Evolutionary conservation across 208 protist genomes (phyloP), one percentile per base, ranked within the genome.

Genomic region (Strigomonas culicis): DNA sequence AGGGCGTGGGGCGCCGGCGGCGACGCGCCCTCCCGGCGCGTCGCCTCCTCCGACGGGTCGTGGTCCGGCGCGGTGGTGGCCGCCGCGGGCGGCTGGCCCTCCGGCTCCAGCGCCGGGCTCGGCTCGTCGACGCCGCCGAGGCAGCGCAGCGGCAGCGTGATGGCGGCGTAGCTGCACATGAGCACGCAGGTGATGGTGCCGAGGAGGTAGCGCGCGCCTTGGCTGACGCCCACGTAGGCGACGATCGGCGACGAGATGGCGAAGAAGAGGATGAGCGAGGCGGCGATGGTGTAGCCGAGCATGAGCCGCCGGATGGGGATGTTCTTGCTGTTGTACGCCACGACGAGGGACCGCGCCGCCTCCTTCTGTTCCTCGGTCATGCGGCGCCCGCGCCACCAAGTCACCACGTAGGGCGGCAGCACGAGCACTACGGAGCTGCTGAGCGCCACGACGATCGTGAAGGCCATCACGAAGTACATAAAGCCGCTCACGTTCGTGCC

Each of bases 381-480:
- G 39, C 70, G 62, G 21, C 80, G 76, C 11, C 74, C 58, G 15
- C 80, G 75, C 78, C 79, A 90, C 67, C 72, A 68, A 57, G 86
- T 90, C 36, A 87, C 28, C 28, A 82, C 75, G 68, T 90, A 86
- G 32, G 83, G 83, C 46, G 83, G 83, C n/a, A 85, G 71, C 21
- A 60, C 50, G 6, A 90, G 39, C 24, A 79, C 49, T 30, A 90
- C 49, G 32, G 63, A 55, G n/a, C 64, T 68, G 6, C 57, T 25
- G 57, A 75, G 11, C 27, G 70, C 60, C 21, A 84, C 77, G 6
- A 62, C 69, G 59, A 82, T 63, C 13, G 52, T 60, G 34, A 86
- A 75, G 49, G 68, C 76, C 80, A 86, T 82, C 46, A 90, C 69
- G 51, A 84, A 84, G 70, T 82, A 90, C 61, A 90, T 73, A 56